Evolutionary conservation across 345 rosid genomes (phyloP), one percentile per base, ranked within the genome.

Genomic region (Salix purpurea): DNA sequence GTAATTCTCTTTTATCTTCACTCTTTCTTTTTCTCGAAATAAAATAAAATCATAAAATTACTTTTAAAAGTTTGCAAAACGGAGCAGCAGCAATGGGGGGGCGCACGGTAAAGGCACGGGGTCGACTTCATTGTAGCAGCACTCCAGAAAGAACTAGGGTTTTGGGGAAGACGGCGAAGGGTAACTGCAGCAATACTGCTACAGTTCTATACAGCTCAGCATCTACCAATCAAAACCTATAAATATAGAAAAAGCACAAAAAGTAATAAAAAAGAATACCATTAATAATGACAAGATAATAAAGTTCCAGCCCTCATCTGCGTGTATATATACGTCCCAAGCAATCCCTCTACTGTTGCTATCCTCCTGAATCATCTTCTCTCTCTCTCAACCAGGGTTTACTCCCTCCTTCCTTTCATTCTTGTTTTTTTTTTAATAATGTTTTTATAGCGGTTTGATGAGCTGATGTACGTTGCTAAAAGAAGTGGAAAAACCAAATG

Each of bases 141-240:
- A n/a, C 75, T 74, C 62, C 30, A 44, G 19, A 58, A 71, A 74
- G 44, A 62, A 54, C 69, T 79, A 79, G 80, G 82, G 78, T 72
- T 79, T 34, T 64, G 19, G 71, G 52, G 75, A 52, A 69, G 84
- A 80, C 75, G 79, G 79, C 32, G 77, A 77, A 52, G 74, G 71
- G 79, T 80, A 75, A 76, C 77, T 78, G 79, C 67, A 14, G 74
- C 73, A 28, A 56, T 32, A 60, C 70, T 13, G 36, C 23, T 42
- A 75, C 52, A 56, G 66, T 71, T 78, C 72, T 60, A 24, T 75
- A 81, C 86, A 79, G 86, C 85, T 75, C 75, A 75, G 85, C 85
- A 72, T 67, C 28, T 36, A 42, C 85, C 86, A 77, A 81, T 70
- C 34, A 79, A 62, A 74, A 42, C 40, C 56, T 40, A 48, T 7